Conservation (phyloP, 371 early-diverging fungal species). For the Mycotypha africana region DNA sequence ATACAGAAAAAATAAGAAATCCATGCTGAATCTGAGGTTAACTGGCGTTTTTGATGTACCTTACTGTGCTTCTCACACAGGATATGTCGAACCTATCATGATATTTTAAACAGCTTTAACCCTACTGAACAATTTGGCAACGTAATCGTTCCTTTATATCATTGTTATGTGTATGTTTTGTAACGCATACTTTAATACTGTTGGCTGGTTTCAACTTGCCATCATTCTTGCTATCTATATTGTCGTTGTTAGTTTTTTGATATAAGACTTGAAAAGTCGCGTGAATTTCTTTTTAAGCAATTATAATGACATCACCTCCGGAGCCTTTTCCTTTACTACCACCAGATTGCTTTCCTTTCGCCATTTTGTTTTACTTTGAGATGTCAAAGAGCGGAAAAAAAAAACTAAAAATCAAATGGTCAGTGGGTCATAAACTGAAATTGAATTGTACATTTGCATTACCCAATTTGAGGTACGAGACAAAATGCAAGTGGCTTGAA, state of each 20-base stretch:
- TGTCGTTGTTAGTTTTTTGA: not conserved
- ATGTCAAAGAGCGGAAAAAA: too few relatives aligned
- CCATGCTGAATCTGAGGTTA: too few relatives aligned
- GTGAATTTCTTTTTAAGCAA: not conserved
- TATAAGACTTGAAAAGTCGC: not conserved
- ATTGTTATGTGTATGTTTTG: not conserved
- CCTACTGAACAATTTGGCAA: too few relatives aligned
- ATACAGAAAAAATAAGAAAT: too few relatives aligned
- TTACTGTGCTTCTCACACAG: constrained; percentile 80
- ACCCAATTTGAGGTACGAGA: not conserved
- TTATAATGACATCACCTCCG: constrained; percentile 11
- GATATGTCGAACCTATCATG: constrained; percentile 76
- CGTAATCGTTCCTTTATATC: too few relatives aligned
- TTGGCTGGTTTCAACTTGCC: constrained; percentile 72
- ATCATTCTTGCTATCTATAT: constrained; percentile 37
- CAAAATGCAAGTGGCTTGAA: too few relatives aligned
- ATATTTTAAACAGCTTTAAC: too few relatives aligned
- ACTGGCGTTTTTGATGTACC: too few relatives aligned
- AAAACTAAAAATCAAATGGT: too few relatives aligned
- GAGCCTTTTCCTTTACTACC: constrained; percentile 34
- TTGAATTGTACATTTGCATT: too few relatives aligned
- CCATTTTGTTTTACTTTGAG: too few relatives aligned
- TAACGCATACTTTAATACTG: constrained; percentile 52
- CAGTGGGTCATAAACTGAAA: too few relatives aligned
- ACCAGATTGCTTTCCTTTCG: constrained; percentile 43